Evolutionary conservation across 441 rosid genomes (phyloP).

Genomic region (Gossypium trilobum): DNA sequence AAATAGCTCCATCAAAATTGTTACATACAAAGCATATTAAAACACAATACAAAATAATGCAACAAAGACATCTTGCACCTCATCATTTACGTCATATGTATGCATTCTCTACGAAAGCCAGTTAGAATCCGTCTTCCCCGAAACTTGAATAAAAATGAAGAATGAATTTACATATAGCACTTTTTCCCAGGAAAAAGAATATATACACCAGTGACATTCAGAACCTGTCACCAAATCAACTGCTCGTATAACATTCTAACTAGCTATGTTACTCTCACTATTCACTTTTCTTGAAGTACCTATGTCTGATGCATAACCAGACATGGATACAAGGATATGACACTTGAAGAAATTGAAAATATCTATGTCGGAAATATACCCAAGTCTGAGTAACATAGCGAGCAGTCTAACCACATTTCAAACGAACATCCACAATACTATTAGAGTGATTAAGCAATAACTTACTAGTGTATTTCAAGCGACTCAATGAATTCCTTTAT

Average conservation of each 20-base stretch:
- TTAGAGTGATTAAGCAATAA: conserved; percentile 4
- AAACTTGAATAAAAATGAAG: background rate
- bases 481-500: background rate
- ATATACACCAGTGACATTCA: background rate
- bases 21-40: background rate
- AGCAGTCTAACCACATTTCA: conserved; percentile 5
- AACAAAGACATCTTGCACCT: background rate
- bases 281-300: background rate
- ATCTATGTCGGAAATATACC: background rate
- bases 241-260: background rate
- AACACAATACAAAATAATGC: background rate
- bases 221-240: conserved; percentile 18
- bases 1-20: background rate
- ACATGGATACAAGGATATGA: background rate
- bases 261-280: background rate
- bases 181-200: background rate
- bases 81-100: background rate
- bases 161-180: background rate
- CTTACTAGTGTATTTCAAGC: background rate
- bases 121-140: background rate
- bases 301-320: background rate
- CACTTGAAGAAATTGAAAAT: background rate
- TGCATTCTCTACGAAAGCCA: background rate
- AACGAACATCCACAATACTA: background rate
- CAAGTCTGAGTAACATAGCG: background rate